These are phyloP conservation scores for Cryphonectria naterciae DNA, from an alignment of 2,329 filamentous ascomycete species.

Conservation along the genomic window DNA sequence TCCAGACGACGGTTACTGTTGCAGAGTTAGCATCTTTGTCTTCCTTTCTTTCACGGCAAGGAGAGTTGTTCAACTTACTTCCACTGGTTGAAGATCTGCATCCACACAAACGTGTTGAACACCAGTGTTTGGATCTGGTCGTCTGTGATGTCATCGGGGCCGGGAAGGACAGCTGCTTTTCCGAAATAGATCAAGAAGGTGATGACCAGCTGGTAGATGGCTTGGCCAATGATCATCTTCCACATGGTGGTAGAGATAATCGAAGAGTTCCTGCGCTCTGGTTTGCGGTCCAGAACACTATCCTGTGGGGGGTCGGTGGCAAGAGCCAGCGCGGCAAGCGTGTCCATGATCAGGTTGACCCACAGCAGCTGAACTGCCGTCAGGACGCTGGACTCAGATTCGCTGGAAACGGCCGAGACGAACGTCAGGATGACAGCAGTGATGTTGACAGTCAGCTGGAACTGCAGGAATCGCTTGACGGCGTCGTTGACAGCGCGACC, in stretches of 20 bases:
- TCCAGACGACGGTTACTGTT: constrained; percentile 84
- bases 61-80: constrained; percentile 64
- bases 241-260: constrained; percentile 91
- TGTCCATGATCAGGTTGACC: constrained; percentile 98
- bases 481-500: constrained; percentile 77
- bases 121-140: constrained; percentile 76
- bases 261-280: constrained; percentile 58
- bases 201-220: constrained; percentile 82
- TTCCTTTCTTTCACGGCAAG: too few relatives aligned
- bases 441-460: constrained; percentile 86
- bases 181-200: constrained; percentile 78
- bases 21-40: constrained; percentile 20
- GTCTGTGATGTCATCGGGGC: constrained; percentile 43
- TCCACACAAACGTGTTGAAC: constrained; percentile 99
- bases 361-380: constrained; percentile 91
- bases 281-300: constrained; percentile 77
- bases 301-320: constrained; percentile 89
- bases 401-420: constrained; percentile 78
- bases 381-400: constrained; percentile 72
- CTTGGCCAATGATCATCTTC: constrained; percentile 98
- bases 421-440: constrained; percentile 89
- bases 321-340: constrained; percentile 84
- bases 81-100: constrained; percentile 99
- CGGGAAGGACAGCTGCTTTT: constrained; percentile 39
- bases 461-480: constrained; percentile 76